Conservation (phyloP, 2,329 filamentous ascomycete species). For the Fusarium floridanum region DNA sequence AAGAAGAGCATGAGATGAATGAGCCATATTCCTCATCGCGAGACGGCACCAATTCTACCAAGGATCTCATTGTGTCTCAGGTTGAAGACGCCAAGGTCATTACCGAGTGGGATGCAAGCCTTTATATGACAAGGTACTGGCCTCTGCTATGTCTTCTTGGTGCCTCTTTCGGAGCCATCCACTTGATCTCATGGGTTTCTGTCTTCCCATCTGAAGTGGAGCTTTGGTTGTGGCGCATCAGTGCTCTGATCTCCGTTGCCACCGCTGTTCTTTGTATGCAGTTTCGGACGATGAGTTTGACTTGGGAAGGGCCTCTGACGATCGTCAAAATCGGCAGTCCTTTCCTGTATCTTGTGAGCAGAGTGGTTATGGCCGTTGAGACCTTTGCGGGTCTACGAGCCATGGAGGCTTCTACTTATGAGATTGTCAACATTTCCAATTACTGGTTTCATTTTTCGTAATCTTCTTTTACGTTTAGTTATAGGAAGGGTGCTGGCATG, state of each 20-base stretch:
- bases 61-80: neutral
- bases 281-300: slow-evolving; percentile 17
- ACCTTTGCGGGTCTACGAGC: slow-evolving; percentile 21
- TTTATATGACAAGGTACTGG: slow-evolving; percentile 30
- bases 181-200: slow-evolving; percentile 20
- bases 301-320: slow-evolving; percentile 14
- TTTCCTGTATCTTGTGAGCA: slow-evolving; percentile 23
- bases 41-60: neutral
- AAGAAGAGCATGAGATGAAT: neutral
- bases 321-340: slow-evolving; percentile 16
- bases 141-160: slow-evolving; percentile 23
- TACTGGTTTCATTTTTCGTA: slow-evolving; percentile 26
- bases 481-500: neutral
- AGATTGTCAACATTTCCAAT: slow-evolving; percentile 6
- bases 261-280: slow-evolving; percentile 18
- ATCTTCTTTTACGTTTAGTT: neutral
- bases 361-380: slow-evolving; percentile 23
- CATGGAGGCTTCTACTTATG: slow-evolving; percentile 21
- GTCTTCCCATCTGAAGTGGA: slow-evolving; percentile 19
- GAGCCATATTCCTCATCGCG: neutral
- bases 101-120: slow-evolving; percentile 17
- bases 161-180: slow-evolving; percentile 23
- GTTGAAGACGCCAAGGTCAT: neutral
- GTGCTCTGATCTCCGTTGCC: slow-evolving; percentile 13
- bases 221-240: slow-evolving; percentile 22